These are phyloP conservation scores for Termitomyces sp. DNA, from an alignment of 768 basidiomycete genomes.

Conservation along the genomic window DNA sequence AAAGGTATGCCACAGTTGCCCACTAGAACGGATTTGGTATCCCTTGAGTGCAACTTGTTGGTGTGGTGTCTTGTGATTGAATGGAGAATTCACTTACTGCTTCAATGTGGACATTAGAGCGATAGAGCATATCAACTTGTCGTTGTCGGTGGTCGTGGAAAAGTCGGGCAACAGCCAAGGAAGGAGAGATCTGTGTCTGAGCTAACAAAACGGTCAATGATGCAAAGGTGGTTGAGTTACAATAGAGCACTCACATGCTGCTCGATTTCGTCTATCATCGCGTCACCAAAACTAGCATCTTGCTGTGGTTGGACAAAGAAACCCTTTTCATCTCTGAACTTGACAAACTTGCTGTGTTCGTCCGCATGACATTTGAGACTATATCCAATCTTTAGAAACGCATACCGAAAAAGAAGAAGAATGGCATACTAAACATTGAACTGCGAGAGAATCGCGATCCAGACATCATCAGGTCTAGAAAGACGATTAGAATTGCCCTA, in stretches of 20 bases:
- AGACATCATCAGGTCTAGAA: slow-evolving; percentile 40
- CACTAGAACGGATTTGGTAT: slow-evolving; percentile 17
- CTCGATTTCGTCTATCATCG: slow-evolving; percentile 19
- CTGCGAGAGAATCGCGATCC: slow-evolving; percentile 36
- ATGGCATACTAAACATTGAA: slow-evolving; percentile 28
- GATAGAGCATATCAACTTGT: slow-evolving; percentile 30
- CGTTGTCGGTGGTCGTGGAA: slow-evolving; percentile 35
- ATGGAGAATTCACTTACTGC: neutral
- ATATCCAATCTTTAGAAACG: neutral
- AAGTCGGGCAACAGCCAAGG: slow-evolving; percentile 39
- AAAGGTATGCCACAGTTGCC: slow-evolving; percentile 35
- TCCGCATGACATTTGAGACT: slow-evolving; percentile 31
- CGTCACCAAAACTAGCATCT: too few relatives aligned
- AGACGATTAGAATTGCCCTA: too few relatives aligned
- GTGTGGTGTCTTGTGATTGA: neutral
- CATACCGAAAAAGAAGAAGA: neutral
- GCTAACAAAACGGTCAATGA: slow-evolving; percentile 5
- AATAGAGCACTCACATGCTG: slow-evolving; percentile 17
- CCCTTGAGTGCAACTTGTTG: too few relatives aligned
- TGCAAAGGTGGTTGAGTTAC: too few relatives aligned
- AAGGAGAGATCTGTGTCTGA: slow-evolving; percentile 21
- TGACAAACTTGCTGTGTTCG: slow-evolving; percentile 16
- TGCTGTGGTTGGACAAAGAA: too few relatives aligned
- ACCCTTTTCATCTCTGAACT: slow-evolving; percentile 19
- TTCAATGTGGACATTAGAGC: slow-evolving; percentile 38